A percentile compares a stretch with the other conserved stretches of the same genome.
phyloP scores from a whole-genome alignment of 2,329 filamentous ascomycete species.

The Aureobasidium namibiae region DNA sequence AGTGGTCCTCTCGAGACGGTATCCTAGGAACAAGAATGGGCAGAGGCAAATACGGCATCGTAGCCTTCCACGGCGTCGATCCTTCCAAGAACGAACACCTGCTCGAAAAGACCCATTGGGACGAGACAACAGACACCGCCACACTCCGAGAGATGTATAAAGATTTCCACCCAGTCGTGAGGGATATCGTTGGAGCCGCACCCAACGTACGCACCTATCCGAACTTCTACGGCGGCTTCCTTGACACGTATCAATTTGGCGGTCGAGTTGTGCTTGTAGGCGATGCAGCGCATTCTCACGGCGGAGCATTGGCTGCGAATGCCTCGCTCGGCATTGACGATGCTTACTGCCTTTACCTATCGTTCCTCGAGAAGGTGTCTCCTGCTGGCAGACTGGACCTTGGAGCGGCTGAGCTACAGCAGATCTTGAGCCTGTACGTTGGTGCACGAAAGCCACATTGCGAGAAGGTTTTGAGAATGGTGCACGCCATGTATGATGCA shows the following conservation, averaged over 20 bases:
- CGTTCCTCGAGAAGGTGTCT: background rate
- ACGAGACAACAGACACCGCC: conserved; percentile 16
- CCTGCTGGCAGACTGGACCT: background rate
- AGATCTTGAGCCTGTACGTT: conserved; percentile 28
- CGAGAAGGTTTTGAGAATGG: conserved; percentile 22
- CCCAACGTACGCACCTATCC: conserved; percentile 29
- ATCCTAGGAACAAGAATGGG: conserved; percentile 27
- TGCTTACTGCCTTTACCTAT: conserved; percentile 21
- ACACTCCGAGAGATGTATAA: background rate
- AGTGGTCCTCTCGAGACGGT: background rate
- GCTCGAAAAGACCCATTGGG: background rate
- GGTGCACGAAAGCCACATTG: conserved; percentile 28
- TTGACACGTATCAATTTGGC: conserved; percentile 26
- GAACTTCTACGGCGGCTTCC: conserved; percentile 25
- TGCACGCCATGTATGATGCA: conserved; percentile 19
- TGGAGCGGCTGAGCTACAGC: background rate
- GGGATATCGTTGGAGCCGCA: conserved; percentile 25
- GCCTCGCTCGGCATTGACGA: conserved; percentile 34
- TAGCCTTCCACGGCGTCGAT: conserved; percentile 16
- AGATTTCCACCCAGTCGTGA: conserved; percentile 22
- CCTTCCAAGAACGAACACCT: background rate
- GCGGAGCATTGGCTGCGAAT: conserved; percentile 32
- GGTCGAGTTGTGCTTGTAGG: conserved; percentile 27
- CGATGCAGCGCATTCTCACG: conserved; percentile 33
- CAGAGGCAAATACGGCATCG: conserved; percentile 25